Conservation (phyloP, 208 protist genomes). For the Leishmania mexicana region DNA sequence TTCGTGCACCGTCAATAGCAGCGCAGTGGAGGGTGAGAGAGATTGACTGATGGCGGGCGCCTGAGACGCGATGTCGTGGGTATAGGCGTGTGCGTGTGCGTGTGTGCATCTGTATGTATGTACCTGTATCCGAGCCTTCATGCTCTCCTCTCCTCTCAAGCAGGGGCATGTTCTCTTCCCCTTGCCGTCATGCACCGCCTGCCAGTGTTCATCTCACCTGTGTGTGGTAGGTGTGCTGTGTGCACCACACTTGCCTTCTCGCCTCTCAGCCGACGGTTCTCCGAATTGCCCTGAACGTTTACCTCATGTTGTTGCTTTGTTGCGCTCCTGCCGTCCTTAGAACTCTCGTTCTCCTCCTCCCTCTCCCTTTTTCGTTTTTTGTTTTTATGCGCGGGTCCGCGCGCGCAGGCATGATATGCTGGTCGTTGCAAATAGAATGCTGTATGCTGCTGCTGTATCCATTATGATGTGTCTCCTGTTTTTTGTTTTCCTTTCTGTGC, state of each 20-base stretch:
- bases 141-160: background rate
- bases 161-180: background rate
- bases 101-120: background rate
- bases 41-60: background rate
- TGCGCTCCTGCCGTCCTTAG: background rate
- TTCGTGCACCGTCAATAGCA: slow-evolving; percentile 11
- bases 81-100: background rate
- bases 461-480: background rate
- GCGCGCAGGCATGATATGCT: background rate
- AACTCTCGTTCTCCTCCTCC: background rate
- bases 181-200: background rate
- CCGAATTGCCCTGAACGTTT: background rate
- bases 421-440: background rate
- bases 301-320: background rate
- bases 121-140: background rate
- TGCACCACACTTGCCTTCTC: background rate
- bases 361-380: background rate
- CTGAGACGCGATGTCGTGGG: background rate
- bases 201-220: background rate
- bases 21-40: background rate
- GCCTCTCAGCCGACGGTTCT: background rate
- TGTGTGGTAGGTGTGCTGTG: background rate
- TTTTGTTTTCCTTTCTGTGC: background rate
- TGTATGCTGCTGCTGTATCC: background rate
- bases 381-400: background rate